These are phyloP conservation scores for Phialemonium atrogriseum DNA, from an alignment of 2,329 filamentous ascomycete genomes.

Conservation along the genomic window DNA sequence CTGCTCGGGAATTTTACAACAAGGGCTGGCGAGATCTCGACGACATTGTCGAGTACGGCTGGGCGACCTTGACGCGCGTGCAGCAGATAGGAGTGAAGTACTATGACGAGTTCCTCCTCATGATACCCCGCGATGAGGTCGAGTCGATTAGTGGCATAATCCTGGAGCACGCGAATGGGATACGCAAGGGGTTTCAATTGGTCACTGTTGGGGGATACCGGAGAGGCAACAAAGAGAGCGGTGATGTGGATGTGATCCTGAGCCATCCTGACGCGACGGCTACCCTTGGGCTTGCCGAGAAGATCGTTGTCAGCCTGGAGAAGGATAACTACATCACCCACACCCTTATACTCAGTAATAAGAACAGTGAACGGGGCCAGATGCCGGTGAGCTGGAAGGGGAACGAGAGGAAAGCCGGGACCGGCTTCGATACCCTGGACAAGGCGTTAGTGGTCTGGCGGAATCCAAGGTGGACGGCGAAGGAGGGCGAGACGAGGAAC, in stretches of 20 bases:
- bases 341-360: conserved; percentile 62
- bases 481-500: conserved; percentile 43
- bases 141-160: conserved; percentile 59
- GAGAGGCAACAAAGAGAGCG: conserved; percentile 62
- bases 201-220: conserved; percentile 73
- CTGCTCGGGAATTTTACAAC: conserved; percentile 72
- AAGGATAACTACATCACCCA: conserved; percentile 67
- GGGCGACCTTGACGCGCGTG: conserved; percentile 63
- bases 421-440: conserved; percentile 80
- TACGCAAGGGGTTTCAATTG: conserved; percentile 48
- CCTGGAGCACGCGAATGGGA: conserved; percentile 54
- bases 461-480: conserved; percentile 42
- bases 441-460: conserved; percentile 94
- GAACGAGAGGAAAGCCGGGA: conserved; percentile 29
- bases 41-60: conserved; percentile 77
- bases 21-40: conserved; percentile 77
- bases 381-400: conserved; percentile 45
- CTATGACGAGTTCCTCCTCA: conserved; percentile 73
- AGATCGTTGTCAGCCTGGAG: conserved; percentile 66
- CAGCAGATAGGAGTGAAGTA: conserved; percentile 94
- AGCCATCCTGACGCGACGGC: conserved; percentile 64
- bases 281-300: conserved; percentile 62
- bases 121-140: conserved; percentile 66
- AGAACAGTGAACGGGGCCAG: conserved; percentile 67
- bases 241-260: conserved; percentile 82